phyloP scores from a whole-genome alignment of 2,329 filamentous ascomycete genomes.

The Arthrobotrys sphaeroides region DNA sequence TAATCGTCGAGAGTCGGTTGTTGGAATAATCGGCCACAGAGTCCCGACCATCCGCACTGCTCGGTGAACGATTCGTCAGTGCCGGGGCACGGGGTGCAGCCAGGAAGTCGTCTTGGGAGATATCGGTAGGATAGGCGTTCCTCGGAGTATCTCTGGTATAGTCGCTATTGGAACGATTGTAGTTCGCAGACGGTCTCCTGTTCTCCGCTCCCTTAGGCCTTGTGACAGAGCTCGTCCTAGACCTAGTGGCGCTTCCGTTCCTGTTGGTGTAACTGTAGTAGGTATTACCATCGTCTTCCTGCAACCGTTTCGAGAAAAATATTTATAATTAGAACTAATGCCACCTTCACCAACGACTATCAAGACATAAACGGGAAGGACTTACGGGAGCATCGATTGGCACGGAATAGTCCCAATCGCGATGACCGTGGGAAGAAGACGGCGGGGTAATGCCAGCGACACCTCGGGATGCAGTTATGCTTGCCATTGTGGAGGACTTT shows the following conservation, averaged over 20 bases:
- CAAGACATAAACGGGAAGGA: neutral
- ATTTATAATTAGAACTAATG: constrained; percentile 16
- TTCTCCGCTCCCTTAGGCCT: constrained; percentile 19
- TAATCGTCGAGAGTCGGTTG: constrained; percentile 56
- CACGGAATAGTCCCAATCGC: constrained; percentile 58
- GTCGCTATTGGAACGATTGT: constrained; percentile 40
- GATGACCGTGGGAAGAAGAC: constrained; percentile 56
- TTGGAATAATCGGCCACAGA: constrained; percentile 57
- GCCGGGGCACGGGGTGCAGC: constrained; percentile 37
- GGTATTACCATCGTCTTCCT: constrained; percentile 48
- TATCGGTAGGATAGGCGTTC: constrained; percentile 8
- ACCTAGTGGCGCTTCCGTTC: constrained; percentile 25
- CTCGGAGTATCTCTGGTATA: constrained; percentile 44
- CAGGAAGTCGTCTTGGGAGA: constrained; percentile 32
- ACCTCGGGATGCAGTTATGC: constrained; percentile 43
- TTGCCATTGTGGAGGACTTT: constrained; percentile 30
- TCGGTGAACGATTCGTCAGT: neutral
- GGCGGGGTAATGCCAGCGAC: constrained; percentile 57
- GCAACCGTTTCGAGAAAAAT: neutral
- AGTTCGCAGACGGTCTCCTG: constrained; percentile 26
- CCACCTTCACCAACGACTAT: neutral
- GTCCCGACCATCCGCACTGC: constrained; percentile 55
- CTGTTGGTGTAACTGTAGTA: constrained; percentile 50
- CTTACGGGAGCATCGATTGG: constrained; percentile 54
- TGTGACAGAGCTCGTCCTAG: constrained; percentile 47